These are phyloP conservation scores for Macrophomina phaseolina DNA, from an alignment of 2,329 filamentous ascomycete species.

Conservation along the genomic window DNA sequence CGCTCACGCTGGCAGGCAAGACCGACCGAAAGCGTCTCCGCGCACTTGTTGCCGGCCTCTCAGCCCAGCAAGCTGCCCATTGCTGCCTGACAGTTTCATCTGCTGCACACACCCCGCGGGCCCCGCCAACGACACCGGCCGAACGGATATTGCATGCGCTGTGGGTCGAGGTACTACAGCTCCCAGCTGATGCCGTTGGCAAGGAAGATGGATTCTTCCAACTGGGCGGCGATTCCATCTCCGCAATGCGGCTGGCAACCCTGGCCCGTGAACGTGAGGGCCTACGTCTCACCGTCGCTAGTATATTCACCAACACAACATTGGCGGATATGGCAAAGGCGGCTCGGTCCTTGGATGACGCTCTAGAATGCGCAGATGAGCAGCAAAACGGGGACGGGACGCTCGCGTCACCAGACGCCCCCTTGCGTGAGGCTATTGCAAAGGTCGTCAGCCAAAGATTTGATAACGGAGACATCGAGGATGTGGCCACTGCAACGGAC, in stretches of 20 bases:
- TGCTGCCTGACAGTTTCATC: too few species aligned
- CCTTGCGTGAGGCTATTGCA: not conserved
- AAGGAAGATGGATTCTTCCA: conserved; percentile 9
- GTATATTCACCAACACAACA: conserved; percentile 32
- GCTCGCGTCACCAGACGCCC: not conserved
- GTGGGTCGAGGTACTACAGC: conserved; percentile 32
- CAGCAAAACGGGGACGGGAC: not conserved
- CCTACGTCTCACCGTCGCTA: conserved; percentile 28
- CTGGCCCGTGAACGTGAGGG: not conserved
- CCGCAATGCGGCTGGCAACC: not conserved
- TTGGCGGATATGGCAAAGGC: conserved; percentile 29
- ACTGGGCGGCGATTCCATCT: conserved; percentile 7
- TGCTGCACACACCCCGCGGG: too few species aligned
- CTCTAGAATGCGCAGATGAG: conserved; percentile 30
- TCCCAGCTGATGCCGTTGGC: conserved; percentile 27
- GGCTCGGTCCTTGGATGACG: conserved; percentile 16
- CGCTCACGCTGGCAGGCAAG: conserved; percentile 45
- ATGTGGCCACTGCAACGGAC: not conserved
- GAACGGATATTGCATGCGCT: conserved; percentile 29
- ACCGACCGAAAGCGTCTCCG: conserved; percentile 35
- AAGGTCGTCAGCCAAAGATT: not conserved
- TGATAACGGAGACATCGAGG: not conserved
- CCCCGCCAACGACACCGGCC: not conserved
- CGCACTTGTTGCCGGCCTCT: not conserved
- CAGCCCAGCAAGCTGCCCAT: not conserved